Evolutionary conservation across 31 red algal species (phyloP), one percentile per base, ranked within the genome.

Genomic region (Endocladia muricata): DNA sequence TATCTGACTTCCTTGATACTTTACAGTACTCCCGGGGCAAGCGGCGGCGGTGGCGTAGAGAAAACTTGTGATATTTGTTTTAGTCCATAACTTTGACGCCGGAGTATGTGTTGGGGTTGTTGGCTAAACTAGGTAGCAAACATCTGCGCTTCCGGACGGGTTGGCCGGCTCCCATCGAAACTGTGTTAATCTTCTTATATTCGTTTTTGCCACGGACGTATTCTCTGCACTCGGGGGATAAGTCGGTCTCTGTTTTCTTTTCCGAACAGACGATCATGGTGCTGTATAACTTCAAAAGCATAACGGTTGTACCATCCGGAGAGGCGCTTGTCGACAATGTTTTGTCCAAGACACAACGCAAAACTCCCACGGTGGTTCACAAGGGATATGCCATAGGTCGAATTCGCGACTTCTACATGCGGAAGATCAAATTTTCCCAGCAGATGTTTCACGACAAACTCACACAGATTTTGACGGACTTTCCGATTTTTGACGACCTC

Each of bases 401-500:
- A 32, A 94, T 98, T 62, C 81, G 96, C 35, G 81, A 79, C 51
- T 98, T 98, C 67, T 98, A 98, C 55, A 94, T 95, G 81, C 91
- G 91, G 68, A 98, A 98, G 82, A 85, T 98, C 54, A 94, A 94
- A 44, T 98, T 86, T 52, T 88, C 96, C 2, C 96, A 98, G 77
- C 86, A 90, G 35, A 77, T 77, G 51, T 94, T 98, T 60, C 92
- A 98, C 74, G 96, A 98, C 47, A 94, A 94, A 58, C 78, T 98
- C 47, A 59, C 91, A n/a, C 72, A 74, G 33, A 94, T 98, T 72
- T 58, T 98, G 3, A 78, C 84, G 22, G 96, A 98, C 60, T 98
- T 98, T 89, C 96, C 96, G 3, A 74, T 75, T n/a, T 70, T 95
- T 38, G 96, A 91, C 41, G 93, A 95, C 59, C 68, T 98, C 41